A percentile compares a stretch with the other conserved stretches of the same genome.
Conservation (phyloP, 2,329 filamentous ascomycete species). For the Emergomyces orientalis region DNA sequence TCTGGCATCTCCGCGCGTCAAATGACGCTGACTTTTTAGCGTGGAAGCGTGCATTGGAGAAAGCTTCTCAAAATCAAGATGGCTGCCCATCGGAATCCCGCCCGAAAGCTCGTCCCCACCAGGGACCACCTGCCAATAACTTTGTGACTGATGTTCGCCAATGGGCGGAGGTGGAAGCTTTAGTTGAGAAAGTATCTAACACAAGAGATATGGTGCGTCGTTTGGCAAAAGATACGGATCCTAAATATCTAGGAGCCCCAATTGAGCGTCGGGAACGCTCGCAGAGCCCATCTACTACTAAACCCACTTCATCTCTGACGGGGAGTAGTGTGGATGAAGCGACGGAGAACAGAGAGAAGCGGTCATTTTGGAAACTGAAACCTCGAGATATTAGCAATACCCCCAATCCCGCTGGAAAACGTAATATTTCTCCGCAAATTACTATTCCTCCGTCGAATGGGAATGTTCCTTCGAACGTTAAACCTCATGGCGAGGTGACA, state of each 20-base stretch:
- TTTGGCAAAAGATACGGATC: conserved; percentile 74
- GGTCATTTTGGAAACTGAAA: conserved; percentile 89
- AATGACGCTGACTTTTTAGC: conserved; percentile 77
- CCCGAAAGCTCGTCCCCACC: conserved; percentile 24
- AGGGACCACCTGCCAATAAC: conserved; percentile 20
- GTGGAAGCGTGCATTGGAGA: conserved; percentile 80
- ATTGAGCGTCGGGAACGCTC: conserved; percentile 25
- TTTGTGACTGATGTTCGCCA: conserved; percentile 60
- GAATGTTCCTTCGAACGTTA: conserved; percentile 21
- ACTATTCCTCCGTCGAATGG: conserved; percentile 38
- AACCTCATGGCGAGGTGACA: conserved; percentile 17
- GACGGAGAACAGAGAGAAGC: conserved; percentile 45
- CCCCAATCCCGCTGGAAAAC: conserved; percentile 39
- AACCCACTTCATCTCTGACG: conserved; percentile 22
- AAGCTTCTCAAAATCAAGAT: conserved; percentile 52
- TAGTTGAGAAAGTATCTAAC: conserved; percentile 78
- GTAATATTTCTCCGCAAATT: conserved; percentile 44
- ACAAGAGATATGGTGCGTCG: conserved; percentile 81
- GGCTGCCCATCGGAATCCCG: conserved; percentile 25
- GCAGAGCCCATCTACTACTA: conserved; percentile 23
- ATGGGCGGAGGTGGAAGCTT: conserved; percentile 75
- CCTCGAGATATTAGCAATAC: conserved; percentile 44
- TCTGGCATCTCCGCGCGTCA: conserved; percentile 84
- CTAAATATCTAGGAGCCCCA: conserved; percentile 42
- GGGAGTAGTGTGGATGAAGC: conserved; percentile 23